Evolutionary conservation across 2,329 filamentous ascomycete genomes (phyloP).

Genomic region (Pestalotiopsis sp.): DNA sequence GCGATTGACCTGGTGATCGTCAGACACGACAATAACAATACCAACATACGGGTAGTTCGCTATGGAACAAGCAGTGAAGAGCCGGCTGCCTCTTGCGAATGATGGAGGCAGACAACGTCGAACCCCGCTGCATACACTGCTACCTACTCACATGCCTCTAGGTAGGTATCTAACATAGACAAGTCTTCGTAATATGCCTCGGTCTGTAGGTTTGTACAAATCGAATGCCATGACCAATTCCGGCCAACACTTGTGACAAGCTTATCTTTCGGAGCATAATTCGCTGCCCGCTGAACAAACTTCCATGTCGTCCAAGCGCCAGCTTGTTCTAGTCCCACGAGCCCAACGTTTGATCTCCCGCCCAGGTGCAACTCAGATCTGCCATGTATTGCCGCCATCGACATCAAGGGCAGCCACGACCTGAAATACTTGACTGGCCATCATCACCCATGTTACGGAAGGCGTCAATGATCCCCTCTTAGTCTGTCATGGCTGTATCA

Average conservation of each 20-base stretch:
- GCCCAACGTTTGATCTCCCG: neutral
- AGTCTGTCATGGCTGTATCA: conserved; percentile 1
- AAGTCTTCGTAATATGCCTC: no score
- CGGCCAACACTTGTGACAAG: neutral
- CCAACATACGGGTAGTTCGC: no score
- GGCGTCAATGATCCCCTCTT: neutral
- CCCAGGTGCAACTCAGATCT: neutral
- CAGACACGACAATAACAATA: neutral
- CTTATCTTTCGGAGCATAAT: neutral
- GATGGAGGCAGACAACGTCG: no score
- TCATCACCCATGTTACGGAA: neutral
- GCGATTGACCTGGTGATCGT: neutral
- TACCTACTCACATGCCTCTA: no score
- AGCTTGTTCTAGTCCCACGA: neutral
- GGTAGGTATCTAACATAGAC: no score
- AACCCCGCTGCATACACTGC: no score
- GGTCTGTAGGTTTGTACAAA: no score
- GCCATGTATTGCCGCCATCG: neutral
- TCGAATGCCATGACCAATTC: no score
- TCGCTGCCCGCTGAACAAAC: neutral
- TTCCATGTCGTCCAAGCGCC: neutral
- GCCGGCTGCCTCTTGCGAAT: no score
- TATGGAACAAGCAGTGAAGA: neutral
- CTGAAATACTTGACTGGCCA: neutral
- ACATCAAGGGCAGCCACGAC: conserved; percentile 4